phyloP scores from a whole-genome alignment of 805 yeast genomes.

The Starmerella ratchasimensis region DNA sequence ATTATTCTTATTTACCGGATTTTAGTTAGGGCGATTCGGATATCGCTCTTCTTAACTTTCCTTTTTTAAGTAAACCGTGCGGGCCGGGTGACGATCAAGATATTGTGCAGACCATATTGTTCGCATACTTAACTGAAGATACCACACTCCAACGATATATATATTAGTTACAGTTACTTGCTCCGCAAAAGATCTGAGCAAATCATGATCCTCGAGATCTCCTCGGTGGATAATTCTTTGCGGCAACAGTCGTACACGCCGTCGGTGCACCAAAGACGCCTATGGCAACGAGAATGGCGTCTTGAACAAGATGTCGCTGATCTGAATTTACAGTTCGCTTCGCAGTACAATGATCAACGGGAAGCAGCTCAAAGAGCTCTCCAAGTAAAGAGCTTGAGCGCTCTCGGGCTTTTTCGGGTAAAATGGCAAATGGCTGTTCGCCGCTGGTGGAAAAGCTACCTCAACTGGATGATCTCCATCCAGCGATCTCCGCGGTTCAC shows the following conservation, averaged over 20 bases:
- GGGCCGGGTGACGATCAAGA: too few species aligned
- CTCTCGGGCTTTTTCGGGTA: not conserved
- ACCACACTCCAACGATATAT: too few species aligned
- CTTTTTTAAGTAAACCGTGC: too few species aligned
- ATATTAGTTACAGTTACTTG: too few species aligned
- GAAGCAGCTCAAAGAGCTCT: constrained; percentile 2
- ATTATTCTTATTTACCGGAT: too few species aligned
- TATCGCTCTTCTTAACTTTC: too few species aligned
- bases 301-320: constrained; percentile 14
- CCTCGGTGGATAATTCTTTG: not conserved
- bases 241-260: constrained; percentile 6
- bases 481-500: constrained; percentile 5
- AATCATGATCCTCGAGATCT: not conserved
- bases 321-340: constrained; percentile 14
- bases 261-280: constrained; percentile 16
- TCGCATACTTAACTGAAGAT: too few species aligned
- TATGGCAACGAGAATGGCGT: constrained; percentile 17
- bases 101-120: too few species aligned
- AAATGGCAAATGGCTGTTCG: constrained; percentile 4
- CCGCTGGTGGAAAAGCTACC: not conserved
- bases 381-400: not conserved
- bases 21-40: too few species aligned
- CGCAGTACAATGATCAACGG: constrained; percentile 9
- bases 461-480: not conserved
- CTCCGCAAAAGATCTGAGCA: too few species aligned